These are phyloP conservation scores for Xylaria curta DNA, from an alignment of 495 filamentous ascomycete species.

Conservation along the genomic window DNA sequence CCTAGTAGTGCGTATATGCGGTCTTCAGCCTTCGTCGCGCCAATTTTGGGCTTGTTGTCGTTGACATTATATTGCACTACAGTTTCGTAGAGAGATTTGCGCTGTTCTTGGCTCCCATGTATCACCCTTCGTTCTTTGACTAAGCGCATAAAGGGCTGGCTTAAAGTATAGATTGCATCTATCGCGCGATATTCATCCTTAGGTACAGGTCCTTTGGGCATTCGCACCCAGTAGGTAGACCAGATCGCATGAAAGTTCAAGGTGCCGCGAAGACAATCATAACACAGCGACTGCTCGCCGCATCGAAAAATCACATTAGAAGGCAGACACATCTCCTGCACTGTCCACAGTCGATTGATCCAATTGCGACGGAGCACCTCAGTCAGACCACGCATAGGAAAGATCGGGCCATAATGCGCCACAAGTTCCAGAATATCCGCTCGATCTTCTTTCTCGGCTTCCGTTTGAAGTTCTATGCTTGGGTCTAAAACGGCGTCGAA, in stretches of 20 bases:
- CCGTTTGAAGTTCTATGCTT: not conserved
- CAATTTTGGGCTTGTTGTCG: slow-evolving; percentile 14
- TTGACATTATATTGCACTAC: slow-evolving; percentile 21
- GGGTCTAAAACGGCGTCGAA: slow-evolving; percentile 7
- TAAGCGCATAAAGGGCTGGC: slow-evolving; percentile 4
- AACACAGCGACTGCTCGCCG: not conserved
- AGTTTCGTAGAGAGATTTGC: slow-evolving; percentile 6
- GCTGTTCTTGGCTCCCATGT: not conserved
- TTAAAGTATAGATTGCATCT: slow-evolving; percentile 9
- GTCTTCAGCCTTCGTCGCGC: slow-evolving; percentile 18
- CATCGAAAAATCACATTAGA: not conserved
- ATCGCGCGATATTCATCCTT: not conserved
- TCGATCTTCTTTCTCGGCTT: slow-evolving; percentile 15
- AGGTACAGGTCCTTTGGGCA: not conserved
- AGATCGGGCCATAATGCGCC: not conserved
- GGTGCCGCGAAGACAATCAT: slow-evolving; percentile 6
- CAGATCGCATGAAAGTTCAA: slow-evolving; percentile 13
- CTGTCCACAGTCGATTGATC: slow-evolving; percentile 19
- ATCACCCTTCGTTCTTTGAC: not conserved
- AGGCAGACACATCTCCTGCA: slow-evolving; percentile 14
- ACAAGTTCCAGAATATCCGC: slow-evolving; percentile 15
- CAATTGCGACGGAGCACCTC: slow-evolving; percentile 10
- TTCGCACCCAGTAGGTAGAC: slow-evolving; percentile 1
- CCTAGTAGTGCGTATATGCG: slow-evolving; percentile 23
- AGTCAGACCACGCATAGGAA: slow-evolving; percentile 1